A percentile compares a stretch with the other conserved stretches of the same genome.
These are phyloP conservation scores for Asterella californica DNA, from an alignment of 225 moss, liverwort and hornwort genomes.

Conservation along the genomic window DNA sequence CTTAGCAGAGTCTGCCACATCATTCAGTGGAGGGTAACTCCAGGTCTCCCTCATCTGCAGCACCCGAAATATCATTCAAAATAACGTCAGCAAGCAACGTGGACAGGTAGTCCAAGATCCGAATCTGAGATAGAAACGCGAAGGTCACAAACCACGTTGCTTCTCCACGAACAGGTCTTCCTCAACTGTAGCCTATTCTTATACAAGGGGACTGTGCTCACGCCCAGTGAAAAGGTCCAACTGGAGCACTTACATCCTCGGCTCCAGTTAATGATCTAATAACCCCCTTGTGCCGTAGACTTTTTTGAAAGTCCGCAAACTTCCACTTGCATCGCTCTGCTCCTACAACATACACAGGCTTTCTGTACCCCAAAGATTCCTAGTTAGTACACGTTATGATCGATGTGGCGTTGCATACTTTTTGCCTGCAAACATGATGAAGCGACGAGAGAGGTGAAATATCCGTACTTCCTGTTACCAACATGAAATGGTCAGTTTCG, in stretches of 20 bases:
- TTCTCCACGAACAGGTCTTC: not conserved
- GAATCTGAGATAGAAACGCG: not conserved
- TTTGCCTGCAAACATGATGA: not conserved
- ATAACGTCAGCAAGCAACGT: too few species aligned
- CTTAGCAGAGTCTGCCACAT: slow-evolving; percentile 73
- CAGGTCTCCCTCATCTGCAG: slow-evolving; percentile 98
- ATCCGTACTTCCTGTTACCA: not conserved
- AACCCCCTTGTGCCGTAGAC: slow-evolving; percentile 76
- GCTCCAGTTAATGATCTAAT: slow-evolving; percentile 91
- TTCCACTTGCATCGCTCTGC: slow-evolving; percentile 97
- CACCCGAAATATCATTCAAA: not conserved
- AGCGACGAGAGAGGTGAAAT: not conserved
- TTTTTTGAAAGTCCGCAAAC: slow-evolving; percentile 88
- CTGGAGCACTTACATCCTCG: slow-evolving; percentile 66
- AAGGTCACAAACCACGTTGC: not conserved
- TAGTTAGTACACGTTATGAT: not conserved
- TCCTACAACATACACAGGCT: slow-evolving; percentile 95
- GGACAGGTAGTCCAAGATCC: not conserved
- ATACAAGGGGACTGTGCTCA: too few species aligned
- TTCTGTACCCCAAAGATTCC: slow-evolving; percentile 46
- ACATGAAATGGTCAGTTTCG: not conserved
- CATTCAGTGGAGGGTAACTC: slow-evolving; percentile 99
- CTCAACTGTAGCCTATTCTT: not conserved
- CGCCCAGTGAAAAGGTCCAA: not conserved
- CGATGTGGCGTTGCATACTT: not conserved